phyloP scores from a whole-genome alignment of 2,329 filamentous ascomycete genomes.

The Aphanocladium album region DNA sequence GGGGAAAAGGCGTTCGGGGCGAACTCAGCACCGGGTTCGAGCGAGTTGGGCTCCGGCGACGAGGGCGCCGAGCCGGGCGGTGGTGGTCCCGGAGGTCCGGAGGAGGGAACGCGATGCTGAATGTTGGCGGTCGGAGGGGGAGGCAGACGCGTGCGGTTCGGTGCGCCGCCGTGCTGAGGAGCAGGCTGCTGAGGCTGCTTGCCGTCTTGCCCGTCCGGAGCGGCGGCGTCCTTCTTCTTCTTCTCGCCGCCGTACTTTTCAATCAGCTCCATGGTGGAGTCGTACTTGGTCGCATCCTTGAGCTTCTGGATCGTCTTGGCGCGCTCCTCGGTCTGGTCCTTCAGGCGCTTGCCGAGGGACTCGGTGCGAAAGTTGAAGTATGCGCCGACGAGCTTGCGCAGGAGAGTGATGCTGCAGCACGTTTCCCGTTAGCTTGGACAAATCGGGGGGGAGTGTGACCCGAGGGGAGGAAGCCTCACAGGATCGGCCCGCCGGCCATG shows the following conservation, averaged over 20 bases:
- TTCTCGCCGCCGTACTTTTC: conserved; percentile 84
- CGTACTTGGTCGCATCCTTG: conserved; percentile 92
- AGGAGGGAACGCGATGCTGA: conserved; percentile 34
- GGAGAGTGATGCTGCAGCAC: conserved; percentile 65
- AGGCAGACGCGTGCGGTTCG: conserved; percentile 41
- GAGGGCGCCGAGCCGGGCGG: neutral
- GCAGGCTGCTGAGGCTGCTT: conserved; percentile 20
- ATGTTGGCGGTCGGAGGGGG: conserved; percentile 63
- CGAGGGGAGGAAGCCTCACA: conserved; percentile 48
- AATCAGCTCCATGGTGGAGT: conserved; percentile 85
- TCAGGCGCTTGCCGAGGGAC: conserved; percentile 61
- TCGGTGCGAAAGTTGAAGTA: conserved; percentile 81
- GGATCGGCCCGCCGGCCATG: conserved; percentile 69
- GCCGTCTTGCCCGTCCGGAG: conserved; percentile 10
- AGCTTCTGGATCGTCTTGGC: conserved; percentile 87
- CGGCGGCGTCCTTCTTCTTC: conserved; percentile 33
- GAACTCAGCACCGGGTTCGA: conserved; percentile 57
- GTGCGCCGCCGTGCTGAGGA: conserved; percentile 13
- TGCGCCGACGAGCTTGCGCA: conserved; percentile 59
- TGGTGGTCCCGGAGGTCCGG: conserved; percentile 19
- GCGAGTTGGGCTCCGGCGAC: conserved; percentile 21
- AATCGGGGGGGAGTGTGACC: too few species aligned
- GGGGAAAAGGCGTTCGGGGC: conserved; percentile 66
- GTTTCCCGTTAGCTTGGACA: neutral
- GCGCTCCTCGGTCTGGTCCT: conserved; percentile 72